These are phyloP conservation scores for Pseudopithomyces maydicus DNA, from an alignment of 2,329 filamentous ascomycete genomes.

Conservation along the genomic window DNA sequence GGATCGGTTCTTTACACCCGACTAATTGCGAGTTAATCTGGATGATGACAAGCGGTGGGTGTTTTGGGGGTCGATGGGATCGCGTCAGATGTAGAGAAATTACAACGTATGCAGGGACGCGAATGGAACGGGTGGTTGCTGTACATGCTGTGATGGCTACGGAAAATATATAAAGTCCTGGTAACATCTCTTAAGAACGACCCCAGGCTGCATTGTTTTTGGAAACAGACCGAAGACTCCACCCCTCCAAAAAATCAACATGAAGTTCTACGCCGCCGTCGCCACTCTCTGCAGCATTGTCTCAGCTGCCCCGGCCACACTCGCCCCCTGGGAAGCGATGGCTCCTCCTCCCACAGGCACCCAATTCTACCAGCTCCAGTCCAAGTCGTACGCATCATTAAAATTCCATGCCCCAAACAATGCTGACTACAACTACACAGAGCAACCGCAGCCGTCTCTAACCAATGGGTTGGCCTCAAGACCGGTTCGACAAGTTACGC, in stretches of 20 bases:
- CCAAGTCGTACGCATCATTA: conserved; percentile 29
- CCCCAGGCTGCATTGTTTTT: neutral
- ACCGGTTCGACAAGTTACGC: conserved; percentile 23
- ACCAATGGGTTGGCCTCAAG: conserved; percentile 30
- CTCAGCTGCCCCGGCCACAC: conserved; percentile 21
- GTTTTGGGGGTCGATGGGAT: neutral
- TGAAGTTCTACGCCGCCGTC: conserved; percentile 28
- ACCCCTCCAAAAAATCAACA: conserved; percentile 13
- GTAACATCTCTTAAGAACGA: too few relatives aligned
- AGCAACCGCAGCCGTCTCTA: conserved; percentile 22
- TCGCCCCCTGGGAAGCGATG: conserved; percentile 14
- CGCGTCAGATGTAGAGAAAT: conserved; percentile 5
- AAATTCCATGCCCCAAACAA: neutral
- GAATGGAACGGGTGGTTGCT: neutral
- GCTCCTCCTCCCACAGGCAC: conserved; percentile 27
- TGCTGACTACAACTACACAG: conserved; percentile 10
- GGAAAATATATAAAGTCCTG: neutral
- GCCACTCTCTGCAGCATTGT: conserved; percentile 24
- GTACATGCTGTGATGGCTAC: neutral
- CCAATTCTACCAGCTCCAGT: conserved; percentile 31
- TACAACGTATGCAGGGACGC: conserved; percentile 12
- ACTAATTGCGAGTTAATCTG: conserved; percentile 16
- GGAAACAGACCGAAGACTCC: neutral
- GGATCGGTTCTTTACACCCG: neutral
- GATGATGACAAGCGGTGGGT: neutral